Base-by-base conservation (phyloP, 768 basidiomycete genomes). In the Grammothele lineata region DNA sequence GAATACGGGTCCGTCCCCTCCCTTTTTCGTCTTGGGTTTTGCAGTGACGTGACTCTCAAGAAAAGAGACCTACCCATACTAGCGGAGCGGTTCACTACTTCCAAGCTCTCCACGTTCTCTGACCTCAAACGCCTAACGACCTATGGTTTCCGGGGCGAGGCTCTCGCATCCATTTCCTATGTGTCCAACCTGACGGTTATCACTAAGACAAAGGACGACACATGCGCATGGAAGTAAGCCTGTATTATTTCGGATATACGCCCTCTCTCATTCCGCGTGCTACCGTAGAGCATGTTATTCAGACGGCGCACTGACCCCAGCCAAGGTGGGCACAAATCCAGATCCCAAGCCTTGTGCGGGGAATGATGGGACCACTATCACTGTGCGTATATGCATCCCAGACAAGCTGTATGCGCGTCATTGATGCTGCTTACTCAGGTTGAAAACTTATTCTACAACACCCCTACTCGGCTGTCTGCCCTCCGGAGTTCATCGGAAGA, bases 121-220 rank as follows among this genome's bases (percentile, higher is more conserved):
- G 96, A 99, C 60, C 65, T 99, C 44, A 80, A 83, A 26, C 73
- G 72, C n/a, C 73, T 99, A 27, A 74, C 78, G 2, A 98, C 95
- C 0, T 98, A 97, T 64, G 96, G 96, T 1, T 99, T 99, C 66
- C 80, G 96, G 42, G 95, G 96, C 23, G 96, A 99, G 68, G 96
- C 96, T 0, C 69, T 99, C 39, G 96, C 95, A 2, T 94, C 92
- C 11, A 91, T 99, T 49, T 94, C 92, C 4, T 92, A 96, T 66
- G 91, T 95, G 33, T 84, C 93, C 1, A 88, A 87, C 62, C 72
- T 99, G 45, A 81, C 82, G 15, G 87, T 98, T 9, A 69, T 88
- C n/a, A 96, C 92, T 5, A 98, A 97, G 70, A 92, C 87, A 0
- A 87, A 80, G 60, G 59, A 70, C 0, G 91, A 92, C 33, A 66